Percentiles rank a stretch among this genome's conserved stretches.
Conservation (phyloP, 176 grass and related monocot genomes). For the Cenchrus fungigraminus region DNA sequence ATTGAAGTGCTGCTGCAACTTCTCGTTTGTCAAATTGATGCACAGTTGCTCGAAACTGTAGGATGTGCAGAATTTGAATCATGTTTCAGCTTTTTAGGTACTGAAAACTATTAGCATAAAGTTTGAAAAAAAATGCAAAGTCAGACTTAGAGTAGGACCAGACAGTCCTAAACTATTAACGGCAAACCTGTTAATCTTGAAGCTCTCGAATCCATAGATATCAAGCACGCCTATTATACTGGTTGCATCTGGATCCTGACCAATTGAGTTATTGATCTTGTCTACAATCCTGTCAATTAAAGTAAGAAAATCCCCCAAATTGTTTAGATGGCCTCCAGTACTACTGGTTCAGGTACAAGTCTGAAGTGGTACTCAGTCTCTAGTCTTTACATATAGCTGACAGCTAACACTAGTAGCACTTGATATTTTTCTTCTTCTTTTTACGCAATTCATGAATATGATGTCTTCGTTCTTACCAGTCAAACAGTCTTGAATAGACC, state of each 20-base stretch:
- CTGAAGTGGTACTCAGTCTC: background rate
- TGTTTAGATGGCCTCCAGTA: slow-evolving; percentile 28
- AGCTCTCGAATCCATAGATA: slow-evolving; percentile 99
- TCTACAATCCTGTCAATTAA: slow-evolving; percentile 77
- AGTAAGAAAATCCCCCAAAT: slow-evolving; percentile 30
- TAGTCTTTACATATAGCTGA: slow-evolving; percentile 14
- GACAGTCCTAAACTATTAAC: slow-evolving; percentile 13
- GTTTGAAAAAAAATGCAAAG: background rate
- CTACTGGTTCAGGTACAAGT: background rate
- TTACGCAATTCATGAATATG: slow-evolving; percentile 20
- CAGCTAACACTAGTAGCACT: slow-evolving; percentile 30
- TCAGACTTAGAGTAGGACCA: slow-evolving; percentile 21
- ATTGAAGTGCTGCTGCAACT: slow-evolving; percentile 97
- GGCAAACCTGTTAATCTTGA: slow-evolving; percentile 89
- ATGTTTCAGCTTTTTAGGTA: slow-evolving; percentile 13
- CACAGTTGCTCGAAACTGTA: slow-evolving; percentile 91
- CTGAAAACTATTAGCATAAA: background rate
- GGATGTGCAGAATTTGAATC: slow-evolving; percentile 37
- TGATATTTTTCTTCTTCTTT: slow-evolving; percentile 8
- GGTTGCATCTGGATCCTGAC: slow-evolving; percentile 80
- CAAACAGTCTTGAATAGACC: slow-evolving; percentile 89
- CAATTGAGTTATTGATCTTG: slow-evolving; percentile 95
- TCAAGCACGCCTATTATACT: slow-evolving; percentile 95
- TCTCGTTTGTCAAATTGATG: slow-evolving; percentile 97
- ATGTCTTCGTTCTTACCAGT: slow-evolving; percentile 65